Percentiles rank a stretch among this genome's conserved stretches.
phyloP scores from a whole-genome alignment of 140 eudicot species.

The Anethum foeniculum region DNA sequence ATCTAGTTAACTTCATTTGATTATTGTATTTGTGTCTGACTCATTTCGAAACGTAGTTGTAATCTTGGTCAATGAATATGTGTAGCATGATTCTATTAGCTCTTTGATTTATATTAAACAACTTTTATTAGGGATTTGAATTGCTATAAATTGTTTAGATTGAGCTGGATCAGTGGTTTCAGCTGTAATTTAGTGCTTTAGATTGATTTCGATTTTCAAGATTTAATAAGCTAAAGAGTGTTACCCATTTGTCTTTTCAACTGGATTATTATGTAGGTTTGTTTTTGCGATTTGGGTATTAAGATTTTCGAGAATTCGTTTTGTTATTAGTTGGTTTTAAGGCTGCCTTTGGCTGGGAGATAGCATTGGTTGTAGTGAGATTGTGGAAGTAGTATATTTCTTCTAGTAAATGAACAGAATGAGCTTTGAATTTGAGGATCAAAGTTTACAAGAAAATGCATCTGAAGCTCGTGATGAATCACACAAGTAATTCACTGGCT shows the following conservation, averaged over 20 bases:
- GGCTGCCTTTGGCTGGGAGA: neutral
- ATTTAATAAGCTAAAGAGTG: neutral
- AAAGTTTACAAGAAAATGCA: constrained; percentile 29
- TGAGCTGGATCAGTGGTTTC: constrained; percentile 14
- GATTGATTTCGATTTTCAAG: neutral
- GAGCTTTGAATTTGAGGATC: constrained; percentile 64
- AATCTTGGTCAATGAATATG: neutral
- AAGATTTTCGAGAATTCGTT: neutral
- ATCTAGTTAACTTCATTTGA: neutral
- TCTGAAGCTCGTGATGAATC: constrained; percentile 22
- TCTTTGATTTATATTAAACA: neutral
- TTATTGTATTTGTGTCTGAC: neutral
- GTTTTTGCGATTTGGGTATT: neutral
- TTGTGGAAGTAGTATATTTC: constrained; percentile 4
- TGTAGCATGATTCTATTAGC: neutral
- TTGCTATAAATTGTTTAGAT: neutral
- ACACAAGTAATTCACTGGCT: constrained; percentile 33
- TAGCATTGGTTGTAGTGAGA: constrained; percentile 7
- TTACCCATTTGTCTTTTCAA: neutral
- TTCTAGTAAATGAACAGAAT: constrained; percentile 28
- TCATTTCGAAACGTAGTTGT: neutral
- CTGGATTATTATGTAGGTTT: neutral
- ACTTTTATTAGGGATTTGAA: neutral
- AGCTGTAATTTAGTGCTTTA: neutral
- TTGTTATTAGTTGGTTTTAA: neutral